A percentile compares a stretch with the other conserved stretches of the same genome.
Conservation (phyloP, 202 grass and related monocot species). For the Elaeis oleifera region DNA sequence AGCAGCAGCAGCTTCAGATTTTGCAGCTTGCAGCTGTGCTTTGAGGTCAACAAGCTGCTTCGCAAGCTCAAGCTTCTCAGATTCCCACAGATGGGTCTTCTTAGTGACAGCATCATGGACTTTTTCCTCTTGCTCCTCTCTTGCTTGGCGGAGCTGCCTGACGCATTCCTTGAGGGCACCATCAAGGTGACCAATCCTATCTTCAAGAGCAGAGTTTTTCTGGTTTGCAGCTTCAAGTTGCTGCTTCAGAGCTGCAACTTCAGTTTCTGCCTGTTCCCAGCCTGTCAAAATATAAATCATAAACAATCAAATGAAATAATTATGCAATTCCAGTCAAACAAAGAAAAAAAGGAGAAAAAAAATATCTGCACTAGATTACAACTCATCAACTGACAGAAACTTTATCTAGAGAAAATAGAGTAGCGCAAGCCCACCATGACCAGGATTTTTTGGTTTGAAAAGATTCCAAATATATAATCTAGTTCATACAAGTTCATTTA, state of each 20-base stretch:
- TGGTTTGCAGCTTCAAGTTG: slow-evolving; percentile 58
- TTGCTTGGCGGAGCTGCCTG: slow-evolving; percentile 73
- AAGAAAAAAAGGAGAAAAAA: too few relatives aligned
- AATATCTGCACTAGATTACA: too few relatives aligned
- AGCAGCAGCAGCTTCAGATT: slow-evolving; percentile 28
- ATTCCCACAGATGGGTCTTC: slow-evolving; percentile 48
- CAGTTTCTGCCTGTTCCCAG: slow-evolving; percentile 90
- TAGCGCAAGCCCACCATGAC: too few relatives aligned
- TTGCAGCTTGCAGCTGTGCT: slow-evolving; percentile 34
- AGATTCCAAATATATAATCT: too few relatives aligned
- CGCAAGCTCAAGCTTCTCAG: slow-evolving; percentile 47
- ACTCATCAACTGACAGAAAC: too few relatives aligned
- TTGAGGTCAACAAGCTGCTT: slow-evolving; percentile 43
- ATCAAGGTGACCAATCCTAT: slow-evolving; percentile 69
- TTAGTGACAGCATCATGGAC: slow-evolving; percentile 39
- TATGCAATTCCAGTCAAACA: too few relatives aligned
- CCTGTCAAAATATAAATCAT: slow-evolving; percentile 36
- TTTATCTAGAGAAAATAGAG: too few relatives aligned
- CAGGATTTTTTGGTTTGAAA: too few relatives aligned
- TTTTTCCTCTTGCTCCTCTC: slow-evolving; percentile 73
- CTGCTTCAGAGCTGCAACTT: slow-evolving; percentile 63
- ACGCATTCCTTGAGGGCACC: slow-evolving; percentile 93
- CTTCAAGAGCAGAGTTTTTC: slow-evolving; percentile 62
- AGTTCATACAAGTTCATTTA: too few relatives aligned
- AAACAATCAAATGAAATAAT: too few relatives aligned